Conservation (phyloP, 2,329 filamentous ascomycete genomes). For the Fusarium chuoi region DNA sequence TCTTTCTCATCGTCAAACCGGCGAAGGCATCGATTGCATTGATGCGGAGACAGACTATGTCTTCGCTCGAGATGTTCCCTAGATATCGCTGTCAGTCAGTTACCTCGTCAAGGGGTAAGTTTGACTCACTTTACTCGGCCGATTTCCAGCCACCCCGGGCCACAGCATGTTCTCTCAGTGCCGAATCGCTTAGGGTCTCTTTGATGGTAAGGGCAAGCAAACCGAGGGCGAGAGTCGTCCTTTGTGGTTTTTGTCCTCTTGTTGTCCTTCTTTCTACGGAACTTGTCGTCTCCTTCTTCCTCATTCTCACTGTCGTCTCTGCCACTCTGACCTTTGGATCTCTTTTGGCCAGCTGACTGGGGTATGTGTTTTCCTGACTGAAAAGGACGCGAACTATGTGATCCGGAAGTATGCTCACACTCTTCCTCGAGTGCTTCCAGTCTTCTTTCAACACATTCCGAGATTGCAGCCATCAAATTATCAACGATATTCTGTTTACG, state of each 20-base stretch:
- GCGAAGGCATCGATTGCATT: slow-evolving; percentile 35
- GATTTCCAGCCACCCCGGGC: slow-evolving; percentile 38
- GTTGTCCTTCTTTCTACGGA: slow-evolving; percentile 46
- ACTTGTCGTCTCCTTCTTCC: slow-evolving; percentile 45
- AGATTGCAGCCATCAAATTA: slow-evolving; percentile 28
- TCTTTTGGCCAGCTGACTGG: slow-evolving; percentile 32
- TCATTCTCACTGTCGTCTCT: slow-evolving; percentile 44
- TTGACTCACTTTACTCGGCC: slow-evolving; percentile 41
- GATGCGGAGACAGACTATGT: slow-evolving; percentile 32
- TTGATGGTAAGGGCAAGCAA: slow-evolving; percentile 53
- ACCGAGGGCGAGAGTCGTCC: slow-evolving; percentile 42
- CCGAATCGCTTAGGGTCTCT: slow-evolving; percentile 45
- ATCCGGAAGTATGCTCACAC: slow-evolving; percentile 21
- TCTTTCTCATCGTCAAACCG: slow-evolving; percentile 32
- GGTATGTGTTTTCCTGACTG: slow-evolving; percentile 7
- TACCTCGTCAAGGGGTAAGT: background rate
- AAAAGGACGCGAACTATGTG: slow-evolving; percentile 27
- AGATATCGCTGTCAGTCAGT: background rate
- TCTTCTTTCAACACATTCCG: slow-evolving; percentile 31
- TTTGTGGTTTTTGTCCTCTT: slow-evolving; percentile 52
- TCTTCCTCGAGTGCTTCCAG: slow-evolving; percentile 36
- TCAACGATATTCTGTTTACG: slow-evolving; percentile 22
- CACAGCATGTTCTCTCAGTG: slow-evolving; percentile 36
- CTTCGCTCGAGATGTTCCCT: slow-evolving; percentile 42
- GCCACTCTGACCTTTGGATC: slow-evolving; percentile 25